Percentiles rank a stretch among this genome's conserved stretches.
phyloP scores from a whole-genome alignment of 2,329 filamentous ascomycete species.

The Alternaria panax region DNA sequence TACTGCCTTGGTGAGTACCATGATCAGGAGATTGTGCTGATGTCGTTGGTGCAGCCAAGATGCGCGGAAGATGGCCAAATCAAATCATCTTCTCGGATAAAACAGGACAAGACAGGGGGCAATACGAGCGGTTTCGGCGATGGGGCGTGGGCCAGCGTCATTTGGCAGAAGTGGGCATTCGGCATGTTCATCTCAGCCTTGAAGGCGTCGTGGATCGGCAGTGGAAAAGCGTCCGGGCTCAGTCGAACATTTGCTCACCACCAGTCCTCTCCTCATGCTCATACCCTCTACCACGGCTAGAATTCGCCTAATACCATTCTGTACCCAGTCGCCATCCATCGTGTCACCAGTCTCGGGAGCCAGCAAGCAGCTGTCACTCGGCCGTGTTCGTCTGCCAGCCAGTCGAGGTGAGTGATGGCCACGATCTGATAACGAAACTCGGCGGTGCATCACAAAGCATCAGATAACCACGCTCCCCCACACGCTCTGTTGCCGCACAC shows the following conservation, averaged over 20 bases:
- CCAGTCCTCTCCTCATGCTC: conserved; percentile 18
- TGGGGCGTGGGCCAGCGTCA: conserved; percentile 9
- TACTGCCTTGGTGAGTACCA: not conserved
- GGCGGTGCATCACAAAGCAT: conserved; percentile 17
- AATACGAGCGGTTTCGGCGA: conserved; percentile 11
- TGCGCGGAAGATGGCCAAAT: not conserved
- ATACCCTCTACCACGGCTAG: conserved; percentile 7
- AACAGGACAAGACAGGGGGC: conserved; percentile 7
- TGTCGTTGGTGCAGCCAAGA: not conserved
- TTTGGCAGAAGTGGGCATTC: conserved; percentile 14
- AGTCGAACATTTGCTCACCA: conserved; percentile 17
- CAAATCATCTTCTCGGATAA: conserved; percentile 11
- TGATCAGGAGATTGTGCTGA: conserved; percentile 6
- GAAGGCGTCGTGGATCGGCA: conserved; percentile 18
- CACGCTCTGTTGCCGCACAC: conserved; percentile 7
- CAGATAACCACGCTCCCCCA: conserved; percentile 17
- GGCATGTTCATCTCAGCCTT: conserved; percentile 18
- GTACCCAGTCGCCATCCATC: conserved; percentile 7
- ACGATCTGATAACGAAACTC: conserved; percentile 41
- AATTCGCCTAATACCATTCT: conserved; percentile 3
- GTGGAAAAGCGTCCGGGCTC: conserved; percentile 13
- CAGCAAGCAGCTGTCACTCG: conserved; percentile 23
- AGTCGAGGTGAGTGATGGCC: conserved; percentile 28
- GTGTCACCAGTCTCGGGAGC: conserved; percentile 17
- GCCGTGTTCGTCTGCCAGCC: conserved; percentile 21